These are phyloP conservation scores for Cadophora luteo-olivacea DNA, from an alignment of 2,329 filamentous ascomycete genomes.

Conservation along the genomic window DNA sequence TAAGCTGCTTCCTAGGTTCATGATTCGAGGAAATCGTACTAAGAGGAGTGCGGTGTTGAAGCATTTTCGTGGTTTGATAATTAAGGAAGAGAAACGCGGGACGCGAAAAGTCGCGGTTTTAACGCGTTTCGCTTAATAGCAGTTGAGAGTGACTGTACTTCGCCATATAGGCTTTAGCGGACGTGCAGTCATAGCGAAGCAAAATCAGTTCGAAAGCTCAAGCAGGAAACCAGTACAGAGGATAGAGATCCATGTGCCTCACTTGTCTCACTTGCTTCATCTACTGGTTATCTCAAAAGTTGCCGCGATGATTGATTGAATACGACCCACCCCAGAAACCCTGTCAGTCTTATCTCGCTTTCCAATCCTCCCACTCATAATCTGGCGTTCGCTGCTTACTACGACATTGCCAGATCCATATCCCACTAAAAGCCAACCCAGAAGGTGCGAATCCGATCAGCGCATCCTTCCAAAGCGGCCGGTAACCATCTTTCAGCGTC, in stretches of 20 bases:
- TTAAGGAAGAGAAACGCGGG: not conserved
- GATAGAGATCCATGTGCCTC: slow-evolving; percentile 6
- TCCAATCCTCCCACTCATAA: slow-evolving; percentile 26
- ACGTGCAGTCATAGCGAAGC: no score
- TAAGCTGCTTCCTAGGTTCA: not conserved
- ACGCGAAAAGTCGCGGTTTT: not conserved
- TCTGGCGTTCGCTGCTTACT: slow-evolving; percentile 3
- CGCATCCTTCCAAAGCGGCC: slow-evolving; percentile 26
- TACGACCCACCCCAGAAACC: not conserved
- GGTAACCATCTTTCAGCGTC: slow-evolving; percentile 19
- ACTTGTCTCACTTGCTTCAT: not conserved
- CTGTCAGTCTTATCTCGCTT: slow-evolving; percentile 23
- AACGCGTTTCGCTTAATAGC: no score
- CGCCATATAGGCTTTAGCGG: no score
- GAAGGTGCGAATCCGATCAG: slow-evolving; percentile 20
- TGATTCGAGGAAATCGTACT: not conserved
- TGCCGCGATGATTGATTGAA: not conserved
- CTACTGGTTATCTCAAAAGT: no score
- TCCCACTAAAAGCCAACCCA: slow-evolving; percentile 17
- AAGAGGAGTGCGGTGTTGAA: not conserved
- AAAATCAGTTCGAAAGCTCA: not conserved
- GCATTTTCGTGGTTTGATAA: not conserved
- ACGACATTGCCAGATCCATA: not conserved
- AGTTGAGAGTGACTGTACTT: no score
- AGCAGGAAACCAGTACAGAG: not conserved